phyloP scores from a whole-genome alignment of 2,329 filamentous ascomycete species.

The Phoma sp. region DNA sequence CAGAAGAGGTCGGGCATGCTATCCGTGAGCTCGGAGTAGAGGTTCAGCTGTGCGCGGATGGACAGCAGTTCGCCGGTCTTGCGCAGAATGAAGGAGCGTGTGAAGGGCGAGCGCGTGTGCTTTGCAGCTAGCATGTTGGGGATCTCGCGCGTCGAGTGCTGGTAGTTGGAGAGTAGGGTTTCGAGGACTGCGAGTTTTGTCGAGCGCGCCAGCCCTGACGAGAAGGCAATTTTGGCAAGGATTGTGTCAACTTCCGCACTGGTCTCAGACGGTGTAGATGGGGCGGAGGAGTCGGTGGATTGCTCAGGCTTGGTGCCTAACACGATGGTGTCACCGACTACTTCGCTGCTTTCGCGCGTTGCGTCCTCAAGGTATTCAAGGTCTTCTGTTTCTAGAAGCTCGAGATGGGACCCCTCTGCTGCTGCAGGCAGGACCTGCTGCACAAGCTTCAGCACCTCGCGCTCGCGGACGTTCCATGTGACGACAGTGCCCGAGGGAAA shows the following conservation, averaged over 20 bases:
- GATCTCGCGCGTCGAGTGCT: constrained; percentile 83
- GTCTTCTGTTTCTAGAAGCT: constrained; percentile 82
- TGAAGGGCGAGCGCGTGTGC: constrained; percentile 59
- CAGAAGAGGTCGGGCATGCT: constrained; percentile 95
- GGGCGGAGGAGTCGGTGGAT: constrained; percentile 9
- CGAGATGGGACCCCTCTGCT: constrained; percentile 74
- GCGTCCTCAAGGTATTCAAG: constrained; percentile 84
- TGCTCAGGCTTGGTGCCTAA: constrained; percentile 71
- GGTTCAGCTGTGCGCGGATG: constrained; percentile 89
- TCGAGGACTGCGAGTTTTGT: constrained; percentile 95
- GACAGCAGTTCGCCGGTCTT: constrained; percentile 93
- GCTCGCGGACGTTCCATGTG: constrained; percentile 83
- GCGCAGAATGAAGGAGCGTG: constrained; percentile 79
- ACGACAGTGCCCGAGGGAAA: constrained; percentile 95
- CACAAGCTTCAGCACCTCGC: constrained; percentile 61
- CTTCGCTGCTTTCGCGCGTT: constrained; percentile 72
- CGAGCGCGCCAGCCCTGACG: constrained; percentile 87
- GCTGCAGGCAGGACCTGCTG: constrained; percentile 76
- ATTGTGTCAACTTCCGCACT: constrained; percentile 63
- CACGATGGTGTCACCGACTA: constrained; percentile 87
- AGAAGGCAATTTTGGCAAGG: constrained; percentile 94
- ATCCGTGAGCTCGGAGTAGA: constrained; percentile 96
- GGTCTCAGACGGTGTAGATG: constrained; percentile 49
- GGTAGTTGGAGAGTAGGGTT: constrained; percentile 79
- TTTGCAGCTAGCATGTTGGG: constrained; percentile 76